Percentiles rank a stretch among this genome's conserved stretches.
Conservation (phyloP, 2,329 filamentous ascomycete genomes). For the Colletotrichum plurivorum region DNA sequence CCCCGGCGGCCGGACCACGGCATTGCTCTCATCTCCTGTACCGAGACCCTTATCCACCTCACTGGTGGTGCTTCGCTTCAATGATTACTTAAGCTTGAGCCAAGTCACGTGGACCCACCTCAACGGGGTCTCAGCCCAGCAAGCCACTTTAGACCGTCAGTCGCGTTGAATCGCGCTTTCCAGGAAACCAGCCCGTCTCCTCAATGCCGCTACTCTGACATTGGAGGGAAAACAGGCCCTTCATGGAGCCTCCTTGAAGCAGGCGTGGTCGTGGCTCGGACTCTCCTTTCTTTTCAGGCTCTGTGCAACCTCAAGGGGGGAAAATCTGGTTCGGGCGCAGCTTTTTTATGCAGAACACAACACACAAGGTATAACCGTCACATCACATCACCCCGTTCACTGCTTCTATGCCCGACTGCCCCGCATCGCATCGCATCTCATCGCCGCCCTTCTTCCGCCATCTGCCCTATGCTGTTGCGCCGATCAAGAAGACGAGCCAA, state of each 20-base stretch:
- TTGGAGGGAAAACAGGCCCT: constrained; percentile 19
- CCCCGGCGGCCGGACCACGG: background rate
- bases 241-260: constrained; percentile 37
- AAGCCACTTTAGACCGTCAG: constrained; percentile 27
- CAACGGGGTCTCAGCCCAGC: constrained; percentile 14
- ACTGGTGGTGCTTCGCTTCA: too few relatives aligned
- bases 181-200: background rate
- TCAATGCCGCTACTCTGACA: constrained; percentile 33
- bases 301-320: background rate
- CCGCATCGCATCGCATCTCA: constrained; percentile 10
- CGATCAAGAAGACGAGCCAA: constrained; percentile 44
- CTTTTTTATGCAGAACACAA: constrained; percentile 22
- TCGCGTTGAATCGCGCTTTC: constrained; percentile 36
- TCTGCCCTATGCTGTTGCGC: background rate
- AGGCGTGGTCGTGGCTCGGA: constrained; percentile 28
- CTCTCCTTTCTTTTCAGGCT: constrained; percentile 18
- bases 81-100: background rate
- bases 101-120: constrained; percentile 5
- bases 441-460: background rate
- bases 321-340: constrained; percentile 3
- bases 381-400: constrained; percentile 14
- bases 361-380: constrained; percentile 25
- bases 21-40: background rate
- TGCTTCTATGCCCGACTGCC: background rate
- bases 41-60: too few relatives aligned